Evolutionary conservation across 1,139 yeast species (phyloP), one percentile per base, ranked within the genome.

Genomic region (Saccharomyces uvarum): DNA sequence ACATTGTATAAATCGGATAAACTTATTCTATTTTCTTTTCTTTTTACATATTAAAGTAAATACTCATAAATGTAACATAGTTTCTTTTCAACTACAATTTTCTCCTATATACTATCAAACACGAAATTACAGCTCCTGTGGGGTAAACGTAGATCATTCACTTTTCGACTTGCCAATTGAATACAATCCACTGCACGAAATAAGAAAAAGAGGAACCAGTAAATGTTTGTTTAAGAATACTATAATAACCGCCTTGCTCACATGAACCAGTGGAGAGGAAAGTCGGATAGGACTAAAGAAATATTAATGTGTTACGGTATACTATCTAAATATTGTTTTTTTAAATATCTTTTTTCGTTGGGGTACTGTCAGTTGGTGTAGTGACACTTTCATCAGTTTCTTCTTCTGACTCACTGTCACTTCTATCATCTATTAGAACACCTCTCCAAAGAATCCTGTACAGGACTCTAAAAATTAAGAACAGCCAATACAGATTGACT

Each of bases 401-500:
- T 42, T 60, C 68, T 55, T 64, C 73, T 50, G 63, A 70, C 66
- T 88, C 96, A 61, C 82, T 87, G 59, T 91, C 97, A 65, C 95
- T 84, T 73, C 98, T 82, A 49, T 86, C 96, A 70, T 91, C 98
- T 63, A 79, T 78, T 13, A 78, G 76, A 42, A 77, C 82, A 57
- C 81, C 83, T 52, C 66, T 63, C 55, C 73, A 68, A 6, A 84
- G 70, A 56, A 76, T 76, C 66, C 96, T 80, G 68, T 76, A 80
- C 49, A 84, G 75, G 62, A 91, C 86, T 69, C 97, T 81, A 54
- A 86, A 62, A 57, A 91, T 87, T 67, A 91, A 77, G 65, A 80
- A 80, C 57, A 90, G 77, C 98, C 98, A 91, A 73, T 86, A 91
- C 14, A 79, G 65, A 66, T 91, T 91, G 57, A 91, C 90, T 55